Conservation (phyloP, 139 green algal genomes). For the Monoraphidium neglectum region DNA sequence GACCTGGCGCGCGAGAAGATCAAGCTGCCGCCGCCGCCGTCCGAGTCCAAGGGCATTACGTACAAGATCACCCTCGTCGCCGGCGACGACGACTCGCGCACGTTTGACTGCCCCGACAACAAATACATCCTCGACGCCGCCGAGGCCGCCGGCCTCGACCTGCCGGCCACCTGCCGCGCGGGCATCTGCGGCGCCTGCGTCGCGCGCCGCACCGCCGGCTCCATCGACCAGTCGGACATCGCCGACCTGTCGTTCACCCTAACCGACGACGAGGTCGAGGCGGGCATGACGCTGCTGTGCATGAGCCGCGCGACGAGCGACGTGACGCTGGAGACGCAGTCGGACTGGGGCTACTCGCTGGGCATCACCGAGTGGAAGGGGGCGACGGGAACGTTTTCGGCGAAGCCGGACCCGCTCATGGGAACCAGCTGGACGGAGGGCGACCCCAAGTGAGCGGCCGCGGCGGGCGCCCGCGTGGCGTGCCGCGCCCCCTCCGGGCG, state of each 20-base stretch:
- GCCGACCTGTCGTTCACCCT: slow-evolving; percentile 87
- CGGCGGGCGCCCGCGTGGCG: too few relatives aligned
- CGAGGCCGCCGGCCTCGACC: slow-evolving; percentile 83
- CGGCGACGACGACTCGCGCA: slow-evolving; percentile 46
- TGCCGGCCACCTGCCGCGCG: slow-evolving; percentile 88
- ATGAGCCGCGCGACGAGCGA: slow-evolving; percentile 84
- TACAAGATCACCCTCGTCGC: slow-evolving; percentile 76
- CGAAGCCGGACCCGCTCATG: slow-evolving; percentile 57
- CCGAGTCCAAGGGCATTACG: slow-evolving; percentile 47
- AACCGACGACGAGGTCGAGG: slow-evolving; percentile 73
- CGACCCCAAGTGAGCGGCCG: too few relatives aligned
- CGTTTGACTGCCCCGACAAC: slow-evolving; percentile 65
- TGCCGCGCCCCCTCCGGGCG: too few relatives aligned
- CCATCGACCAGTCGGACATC: slow-evolving; percentile 85
- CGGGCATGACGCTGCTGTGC: slow-evolving; percentile 89
- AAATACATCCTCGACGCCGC: slow-evolving; percentile 91
- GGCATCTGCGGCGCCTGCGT: slow-evolving; percentile 88
- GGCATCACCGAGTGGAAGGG: slow-evolving; percentile 89
- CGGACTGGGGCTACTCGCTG: slow-evolving; percentile 91
- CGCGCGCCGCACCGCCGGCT: slow-evolving; percentile 66
- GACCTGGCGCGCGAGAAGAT: slow-evolving; percentile 81
- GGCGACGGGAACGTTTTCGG: slow-evolving; percentile 69
- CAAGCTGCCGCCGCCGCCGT: slow-evolving; percentile 21
- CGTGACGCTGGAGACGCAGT: slow-evolving; percentile 85
- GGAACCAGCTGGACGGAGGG: slow-evolving; percentile 48